Conservation (phyloP, 768 basidiomycete species). For the Auricularia heimuer region DNA sequence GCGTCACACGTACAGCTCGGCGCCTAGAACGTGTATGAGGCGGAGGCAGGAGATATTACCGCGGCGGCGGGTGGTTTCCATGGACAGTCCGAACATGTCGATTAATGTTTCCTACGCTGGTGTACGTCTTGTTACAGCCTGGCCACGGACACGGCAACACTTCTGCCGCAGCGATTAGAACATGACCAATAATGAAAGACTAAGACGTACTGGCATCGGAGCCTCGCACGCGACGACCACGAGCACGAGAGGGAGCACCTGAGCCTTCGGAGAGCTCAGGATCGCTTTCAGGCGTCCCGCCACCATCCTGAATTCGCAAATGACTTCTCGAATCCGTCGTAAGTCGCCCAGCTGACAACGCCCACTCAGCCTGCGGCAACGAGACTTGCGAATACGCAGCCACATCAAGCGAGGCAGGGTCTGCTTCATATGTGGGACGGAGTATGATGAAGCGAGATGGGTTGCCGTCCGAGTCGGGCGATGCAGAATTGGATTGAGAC, state of each 20-base stretch:
- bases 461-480: neutral
- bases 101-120: constrained; percentile 1
- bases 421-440: neutral
- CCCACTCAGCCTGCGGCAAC: neutral
- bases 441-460: neutral
- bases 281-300: neutral
- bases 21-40: neutral
- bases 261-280: neutral
- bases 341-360: neutral
- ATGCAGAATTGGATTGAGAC: neutral
- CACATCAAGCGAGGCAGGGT: neutral
- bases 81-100: neutral
- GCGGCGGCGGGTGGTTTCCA: neutral
- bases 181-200: too few species aligned
- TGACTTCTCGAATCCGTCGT: neutral
- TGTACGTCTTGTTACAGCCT: neutral
- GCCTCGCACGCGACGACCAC: neutral
- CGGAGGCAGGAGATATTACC: neutral
- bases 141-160: constrained; percentile 1
- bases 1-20: neutral
- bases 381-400: neutral
- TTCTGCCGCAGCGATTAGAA: neutral
- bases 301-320: neutral
- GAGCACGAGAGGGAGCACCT: neutral
- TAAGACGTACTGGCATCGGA: neutral